Base-by-base conservation (phyloP, 148 eudicot genomes). In the Rhododendron griersonianum region DNA sequence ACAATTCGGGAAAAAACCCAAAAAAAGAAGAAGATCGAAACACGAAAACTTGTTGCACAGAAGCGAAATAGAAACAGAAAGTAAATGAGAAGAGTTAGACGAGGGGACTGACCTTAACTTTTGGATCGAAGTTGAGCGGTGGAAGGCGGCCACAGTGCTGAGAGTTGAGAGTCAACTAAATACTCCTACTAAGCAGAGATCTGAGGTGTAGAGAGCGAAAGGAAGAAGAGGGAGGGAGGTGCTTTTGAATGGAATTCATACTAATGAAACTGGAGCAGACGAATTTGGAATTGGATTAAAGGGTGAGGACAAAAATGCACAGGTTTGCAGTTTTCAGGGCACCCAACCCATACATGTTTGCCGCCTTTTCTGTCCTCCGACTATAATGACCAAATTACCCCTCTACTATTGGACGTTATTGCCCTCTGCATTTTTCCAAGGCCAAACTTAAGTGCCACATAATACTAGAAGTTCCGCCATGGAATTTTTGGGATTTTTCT, bases 311-410 rank as follows among this genome's bases (percentile, higher is more conserved):
- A 48, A 71, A 83, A 83, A 33, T 35, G 79, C 44, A 2, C 39
- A 45, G n/a, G 33, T 19, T 69, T 30, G 75, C 37, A 69, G 18
- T 11, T 30, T 69, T 69, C 33, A 3, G 37, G 75, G 18, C 16
- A 30, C 75, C 35, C 37, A 11, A 11, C 37, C 35, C 35, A 11
- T 3, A 25, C 71, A 11, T 23, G 14, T 65, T 78, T 85, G 25
- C 92, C 92, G 92, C 91, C 88, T 15, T 63, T 83, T 61, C 25
- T 51, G 30, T 47, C 23, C 21, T 47, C 28, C 55, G n/a, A 19
- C 3, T 71, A 0, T 14, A 16, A 67, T 87, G 61, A 86, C 90
- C 44, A 82, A 80, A 21, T 2, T 82, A 28, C 79, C 93, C 93
- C 92, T 76, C 81, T 3, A 47, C 82, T 5, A 1, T 80, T 50